Percentiles rank a stretch among this genome's conserved stretches.
Conservation (phyloP, 192 early-diverging fungal species). For the Coemansia sp. region DNA sequence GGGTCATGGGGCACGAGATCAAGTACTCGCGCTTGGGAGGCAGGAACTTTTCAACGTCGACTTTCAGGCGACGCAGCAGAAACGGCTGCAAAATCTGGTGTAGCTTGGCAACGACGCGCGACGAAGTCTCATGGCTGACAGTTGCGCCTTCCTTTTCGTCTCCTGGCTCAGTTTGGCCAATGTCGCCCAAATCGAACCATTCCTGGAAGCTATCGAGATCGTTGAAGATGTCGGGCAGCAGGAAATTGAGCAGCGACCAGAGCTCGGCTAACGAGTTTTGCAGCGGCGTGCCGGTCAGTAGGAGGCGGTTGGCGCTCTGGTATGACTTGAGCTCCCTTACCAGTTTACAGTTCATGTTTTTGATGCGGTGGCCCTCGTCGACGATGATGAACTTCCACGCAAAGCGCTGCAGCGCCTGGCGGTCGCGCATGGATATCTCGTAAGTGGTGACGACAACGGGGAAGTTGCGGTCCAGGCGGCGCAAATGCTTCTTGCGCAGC, state of each 20-base stretch:
- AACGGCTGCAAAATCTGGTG: constrained; percentile 85
- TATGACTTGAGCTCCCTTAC: constrained; percentile 84
- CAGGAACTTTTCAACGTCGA: constrained; percentile 81
- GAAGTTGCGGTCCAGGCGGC: constrained; percentile 63
- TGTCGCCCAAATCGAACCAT: constrained; percentile 81
- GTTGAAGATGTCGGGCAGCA: constrained; percentile 94
- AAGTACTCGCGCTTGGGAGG: constrained; percentile 92
- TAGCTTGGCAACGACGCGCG: constrained; percentile 73
- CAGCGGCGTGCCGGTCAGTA: constrained; percentile 92
- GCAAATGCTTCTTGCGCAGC: constrained; percentile 66
- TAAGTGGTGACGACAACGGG: constrained; percentile 90
- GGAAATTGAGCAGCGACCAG: constrained; percentile 94
- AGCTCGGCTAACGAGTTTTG: constrained; percentile 92
- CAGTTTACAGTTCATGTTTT: constrained; percentile 91
- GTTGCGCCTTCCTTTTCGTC: constrained; percentile 23
- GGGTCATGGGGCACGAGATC: constrained; percentile 72
- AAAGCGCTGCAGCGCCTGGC: constrained; percentile 63
- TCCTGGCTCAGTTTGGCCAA: constrained; percentile 63
- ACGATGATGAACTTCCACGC: constrained; percentile 90
- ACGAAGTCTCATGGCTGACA: constrained; percentile 62
- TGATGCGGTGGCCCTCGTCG: constrained; percentile 96
- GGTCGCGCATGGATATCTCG: constrained; percentile 85
- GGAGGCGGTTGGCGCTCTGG: constrained; percentile 78
- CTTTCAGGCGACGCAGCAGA: constrained; percentile 60
- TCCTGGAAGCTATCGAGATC: constrained; percentile 81